phyloP scores from a whole-genome alignment of 257 asterid genomes.

The Scutellaria minor region DNA sequence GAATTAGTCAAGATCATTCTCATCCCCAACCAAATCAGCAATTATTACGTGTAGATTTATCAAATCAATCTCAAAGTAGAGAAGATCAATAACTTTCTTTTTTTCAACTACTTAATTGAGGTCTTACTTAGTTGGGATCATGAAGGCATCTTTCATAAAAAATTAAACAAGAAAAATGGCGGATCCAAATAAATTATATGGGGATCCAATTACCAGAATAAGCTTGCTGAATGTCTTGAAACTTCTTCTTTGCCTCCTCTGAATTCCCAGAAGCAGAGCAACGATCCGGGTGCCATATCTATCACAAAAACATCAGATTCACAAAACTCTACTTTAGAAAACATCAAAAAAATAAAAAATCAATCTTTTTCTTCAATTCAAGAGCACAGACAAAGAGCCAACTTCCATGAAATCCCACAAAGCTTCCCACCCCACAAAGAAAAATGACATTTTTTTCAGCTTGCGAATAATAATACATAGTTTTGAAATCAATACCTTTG shows the following conservation, averaged over 20 bases:
- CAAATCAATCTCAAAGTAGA: neutral
- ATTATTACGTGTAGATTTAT: too few relatives aligned
- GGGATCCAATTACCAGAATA: constrained; percentile 60
- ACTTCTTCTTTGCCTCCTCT: constrained; percentile 82
- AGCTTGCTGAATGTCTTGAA: constrained; percentile 87
- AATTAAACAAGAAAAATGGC: neutral
- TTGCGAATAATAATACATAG: neutral
- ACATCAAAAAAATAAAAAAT: too few relatives aligned
- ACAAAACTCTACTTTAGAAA: too few relatives aligned
- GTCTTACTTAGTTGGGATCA: neutral
- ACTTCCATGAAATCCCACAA: neutral
- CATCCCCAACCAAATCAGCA: too few relatives aligned
- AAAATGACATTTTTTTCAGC: neutral
- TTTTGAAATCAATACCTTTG: constrained; percentile 64
- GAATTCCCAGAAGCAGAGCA: constrained; percentile 58
- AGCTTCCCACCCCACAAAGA: neutral
- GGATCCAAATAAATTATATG: neutral
- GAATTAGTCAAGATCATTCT: too few relatives aligned
- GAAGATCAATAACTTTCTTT: neutral
- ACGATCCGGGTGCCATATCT: constrained; percentile 99
- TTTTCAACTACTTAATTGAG: neutral
- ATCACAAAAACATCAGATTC: neutral
- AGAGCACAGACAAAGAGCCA: too few relatives aligned
- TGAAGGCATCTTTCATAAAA: neutral
- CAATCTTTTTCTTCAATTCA: too few relatives aligned